These are phyloP conservation scores for Fusarium hainanense DNA, from an alignment of 2,329 filamentous ascomycete species.

Conservation along the genomic window DNA sequence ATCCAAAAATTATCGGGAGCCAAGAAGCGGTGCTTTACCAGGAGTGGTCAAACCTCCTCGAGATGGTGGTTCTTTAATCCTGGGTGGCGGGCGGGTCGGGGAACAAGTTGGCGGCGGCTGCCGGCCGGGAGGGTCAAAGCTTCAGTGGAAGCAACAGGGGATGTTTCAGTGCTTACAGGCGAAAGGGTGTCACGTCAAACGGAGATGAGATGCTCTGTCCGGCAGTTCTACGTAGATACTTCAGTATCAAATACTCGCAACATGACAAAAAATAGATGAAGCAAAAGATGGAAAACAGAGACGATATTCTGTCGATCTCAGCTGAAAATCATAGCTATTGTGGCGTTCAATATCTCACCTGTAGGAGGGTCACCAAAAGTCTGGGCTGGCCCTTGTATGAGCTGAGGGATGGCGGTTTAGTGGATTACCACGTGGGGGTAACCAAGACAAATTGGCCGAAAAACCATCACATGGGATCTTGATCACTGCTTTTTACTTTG, in stretches of 20 bases:
- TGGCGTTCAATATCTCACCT: constrained; percentile 25
- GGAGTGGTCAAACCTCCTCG: constrained; percentile 30
- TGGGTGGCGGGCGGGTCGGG: constrained; percentile 28
- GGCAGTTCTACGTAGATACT: not conserved
- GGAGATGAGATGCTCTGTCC: not conserved
- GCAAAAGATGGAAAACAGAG: not conserved
- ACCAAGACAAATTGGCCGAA: constrained; percentile 17
- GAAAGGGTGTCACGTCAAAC: not conserved
- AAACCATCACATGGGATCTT: constrained; percentile 5
- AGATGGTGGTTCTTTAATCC: constrained; percentile 16
- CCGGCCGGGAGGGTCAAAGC: constrained; percentile 25
- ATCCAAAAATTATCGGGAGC: constrained; percentile 34
- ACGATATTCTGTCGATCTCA: not conserved
- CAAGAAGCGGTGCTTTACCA: constrained; percentile 31
- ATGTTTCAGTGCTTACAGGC: constrained; percentile 38
- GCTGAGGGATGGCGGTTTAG: not conserved
- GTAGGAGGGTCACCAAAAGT: constrained; percentile 10
- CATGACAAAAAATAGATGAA: rapidly evolving
- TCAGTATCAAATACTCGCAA: not conserved
- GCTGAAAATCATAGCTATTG: not conserved
- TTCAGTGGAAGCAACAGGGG: constrained; percentile 1
- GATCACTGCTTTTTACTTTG: constrained; percentile 45
- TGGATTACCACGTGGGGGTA: constrained; percentile 38
- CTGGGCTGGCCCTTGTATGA: constrained; percentile 7
- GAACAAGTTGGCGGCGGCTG: constrained; percentile 19